phyloP scores from a whole-genome alignment of 208 protist species.

The Entamoeba histolytica region DNA sequence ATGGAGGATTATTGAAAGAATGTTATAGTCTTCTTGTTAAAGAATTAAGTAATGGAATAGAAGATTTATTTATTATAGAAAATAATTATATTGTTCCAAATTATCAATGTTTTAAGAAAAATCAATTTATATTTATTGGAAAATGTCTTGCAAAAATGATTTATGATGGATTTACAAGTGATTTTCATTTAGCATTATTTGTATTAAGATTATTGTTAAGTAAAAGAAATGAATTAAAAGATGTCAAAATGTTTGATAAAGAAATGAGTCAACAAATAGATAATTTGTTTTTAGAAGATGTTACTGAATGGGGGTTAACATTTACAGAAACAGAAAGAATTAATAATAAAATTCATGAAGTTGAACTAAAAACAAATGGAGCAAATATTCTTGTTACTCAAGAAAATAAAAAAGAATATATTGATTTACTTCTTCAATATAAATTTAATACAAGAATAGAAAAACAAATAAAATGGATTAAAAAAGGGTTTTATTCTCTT shows the following conservation, averaged over 20 bases:
- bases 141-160: constrained; percentile 13
- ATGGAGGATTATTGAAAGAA: background rate
- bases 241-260: background rate
- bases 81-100: constrained; percentile 3
- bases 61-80: constrained; percentile 11
- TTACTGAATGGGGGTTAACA: background rate
- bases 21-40: background rate
- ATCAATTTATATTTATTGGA: constrained; percentile 9
- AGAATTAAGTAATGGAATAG: background rate
- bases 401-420: constrained; percentile 47
- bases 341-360: background rate
- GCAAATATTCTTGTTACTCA: constrained; percentile 41
- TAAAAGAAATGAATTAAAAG: background rate
- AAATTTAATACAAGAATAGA: constrained; percentile 24
- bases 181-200: constrained; percentile 8
- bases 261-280: background rate
- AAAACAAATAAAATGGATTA: background rate
- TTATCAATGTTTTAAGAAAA: background rate
- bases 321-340: background rate
- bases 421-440: constrained; percentile 41
- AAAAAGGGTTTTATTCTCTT: background rate
- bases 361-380: constrained; percentile 28
- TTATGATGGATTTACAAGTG: constrained; percentile 4
- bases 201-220: constrained; percentile 3
- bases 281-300: background rate